These are phyloP conservation scores for Tylopilus balloui DNA, from an alignment of 768 basidiomycete genomes.

Conservation along the genomic window DNA sequence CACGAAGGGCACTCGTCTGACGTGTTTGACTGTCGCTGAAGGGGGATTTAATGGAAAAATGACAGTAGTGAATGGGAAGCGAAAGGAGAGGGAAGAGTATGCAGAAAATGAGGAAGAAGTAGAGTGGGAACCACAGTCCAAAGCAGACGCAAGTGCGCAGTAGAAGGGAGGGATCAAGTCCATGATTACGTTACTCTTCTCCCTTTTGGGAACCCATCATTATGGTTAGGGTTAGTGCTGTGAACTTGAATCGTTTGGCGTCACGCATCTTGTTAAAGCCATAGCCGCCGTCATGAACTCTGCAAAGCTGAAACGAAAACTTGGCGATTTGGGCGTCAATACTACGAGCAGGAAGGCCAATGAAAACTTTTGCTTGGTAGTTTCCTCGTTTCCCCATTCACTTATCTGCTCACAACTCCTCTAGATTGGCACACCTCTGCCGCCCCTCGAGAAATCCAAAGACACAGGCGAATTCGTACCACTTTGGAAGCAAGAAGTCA, in stretches of 20 bases:
- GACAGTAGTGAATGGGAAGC: slow-evolving; percentile 28
- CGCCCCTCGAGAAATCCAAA: slow-evolving; percentile 89
- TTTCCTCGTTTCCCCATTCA: slow-evolving; percentile 11
- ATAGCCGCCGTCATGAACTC: slow-evolving; percentile 35
- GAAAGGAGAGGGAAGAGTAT: slow-evolving; percentile 33
- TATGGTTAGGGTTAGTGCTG: slow-evolving; percentile 18
- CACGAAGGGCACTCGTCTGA: slow-evolving; percentile 81
- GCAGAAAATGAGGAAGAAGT: slow-evolving; percentile 33
- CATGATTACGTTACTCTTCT: too few species aligned
- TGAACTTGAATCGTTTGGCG: not conserved
- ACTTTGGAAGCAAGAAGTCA: slow-evolving; percentile 94
- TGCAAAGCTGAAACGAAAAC: slow-evolving; percentile 73
- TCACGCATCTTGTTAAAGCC: not conserved
- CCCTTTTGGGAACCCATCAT: slow-evolving; percentile 6
- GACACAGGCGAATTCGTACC: slow-evolving; percentile 95
- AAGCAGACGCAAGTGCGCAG: slow-evolving; percentile 4
- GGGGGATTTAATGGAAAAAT: slow-evolving; percentile 31
- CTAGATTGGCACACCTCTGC: slow-evolving; percentile 91
- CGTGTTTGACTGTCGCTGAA: slow-evolving; percentile 62
- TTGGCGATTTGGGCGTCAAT: slow-evolving; percentile 76
- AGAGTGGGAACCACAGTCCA: slow-evolving; percentile 24
- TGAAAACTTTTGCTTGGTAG: slow-evolving; percentile 82
- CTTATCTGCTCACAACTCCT: slow-evolving; percentile 2
- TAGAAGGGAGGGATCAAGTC: slow-evolving; percentile 17
- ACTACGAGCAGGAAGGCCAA: slow-evolving; percentile 64